Evolutionary conservation across 2,329 filamentous ascomycete genomes (phyloP).

Genomic region (Aspergillus alliaceus): DNA sequence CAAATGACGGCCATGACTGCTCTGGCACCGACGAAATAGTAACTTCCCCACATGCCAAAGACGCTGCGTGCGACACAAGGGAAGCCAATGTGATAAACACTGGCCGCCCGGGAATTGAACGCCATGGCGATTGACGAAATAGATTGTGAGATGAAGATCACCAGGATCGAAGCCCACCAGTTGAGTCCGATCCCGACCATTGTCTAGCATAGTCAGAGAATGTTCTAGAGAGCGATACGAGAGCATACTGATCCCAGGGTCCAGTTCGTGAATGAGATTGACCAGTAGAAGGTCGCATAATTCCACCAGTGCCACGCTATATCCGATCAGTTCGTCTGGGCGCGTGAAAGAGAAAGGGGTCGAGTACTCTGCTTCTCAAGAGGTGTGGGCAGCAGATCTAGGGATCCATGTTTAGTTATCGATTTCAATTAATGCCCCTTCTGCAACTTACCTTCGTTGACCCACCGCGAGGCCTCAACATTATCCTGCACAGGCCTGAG

Average conservation of each 20-base stretch:
- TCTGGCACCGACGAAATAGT: slow-evolving; percentile 45
- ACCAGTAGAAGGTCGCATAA: slow-evolving; percentile 8
- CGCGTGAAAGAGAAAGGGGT: neutral
- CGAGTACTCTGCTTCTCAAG: neutral
- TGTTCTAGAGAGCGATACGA: neutral
- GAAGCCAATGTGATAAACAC: slow-evolving; percentile 46
- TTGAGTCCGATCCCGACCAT: neutral
- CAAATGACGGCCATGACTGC: slow-evolving; percentile 44
- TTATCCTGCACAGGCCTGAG: neutral
- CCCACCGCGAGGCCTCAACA: neutral
- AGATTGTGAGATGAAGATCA: slow-evolving; percentile 46
- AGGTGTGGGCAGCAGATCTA: neutral
- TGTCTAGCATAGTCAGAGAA: neutral
- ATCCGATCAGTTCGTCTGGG: neutral
- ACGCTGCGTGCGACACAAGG: slow-evolving; percentile 40
- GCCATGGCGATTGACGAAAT: slow-evolving; percentile 46
- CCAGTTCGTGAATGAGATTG: slow-evolving; percentile 7
- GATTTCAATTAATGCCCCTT: neutral
- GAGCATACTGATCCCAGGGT: slow-evolving; percentile 5
- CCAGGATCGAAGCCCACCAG: slow-evolving; percentile 20
- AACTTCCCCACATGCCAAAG: slow-evolving; percentile 46
- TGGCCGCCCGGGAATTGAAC: slow-evolving; percentile 46
- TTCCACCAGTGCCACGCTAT: slow-evolving; percentile 8
- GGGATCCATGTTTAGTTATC: neutral
- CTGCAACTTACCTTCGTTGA: neutral